These are phyloP conservation scores for Hibiscus trionum DNA, from an alignment of 345 rosid genomes.

Conservation along the genomic window DNA sequence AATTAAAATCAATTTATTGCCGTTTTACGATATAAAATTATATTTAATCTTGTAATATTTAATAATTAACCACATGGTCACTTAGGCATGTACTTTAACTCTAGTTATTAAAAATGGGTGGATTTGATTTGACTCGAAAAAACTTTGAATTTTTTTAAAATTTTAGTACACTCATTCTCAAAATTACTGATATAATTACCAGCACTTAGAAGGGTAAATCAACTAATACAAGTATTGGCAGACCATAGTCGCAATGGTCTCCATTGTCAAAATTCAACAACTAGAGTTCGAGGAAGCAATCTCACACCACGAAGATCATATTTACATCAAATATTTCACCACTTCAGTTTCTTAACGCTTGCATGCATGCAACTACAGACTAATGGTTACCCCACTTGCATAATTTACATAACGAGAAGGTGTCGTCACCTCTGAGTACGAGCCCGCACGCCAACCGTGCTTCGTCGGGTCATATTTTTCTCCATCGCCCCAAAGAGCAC, in stretches of 20 bases:
- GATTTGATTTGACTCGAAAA: too few relatives aligned
- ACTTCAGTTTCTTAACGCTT: background rate
- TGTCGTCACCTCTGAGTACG: constrained; percentile 28
- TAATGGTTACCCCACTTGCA: constrained; percentile 73
- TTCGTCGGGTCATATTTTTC: constrained; percentile 70
- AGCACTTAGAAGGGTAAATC: too few relatives aligned
- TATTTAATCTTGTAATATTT: background rate
- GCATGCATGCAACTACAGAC: constrained; percentile 23
- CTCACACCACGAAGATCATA: background rate
- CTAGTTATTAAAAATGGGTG: too few relatives aligned
- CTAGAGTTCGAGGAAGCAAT: background rate
- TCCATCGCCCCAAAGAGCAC: constrained; percentile 97
- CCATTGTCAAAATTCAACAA: background rate
- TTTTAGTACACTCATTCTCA: too few relatives aligned
- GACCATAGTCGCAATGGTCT: background rate
- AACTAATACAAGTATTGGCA: background rate
- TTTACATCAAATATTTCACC: background rate
- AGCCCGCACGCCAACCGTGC: constrained; percentile 33
- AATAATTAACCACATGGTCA: too few relatives aligned
- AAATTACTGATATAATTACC: too few relatives aligned
- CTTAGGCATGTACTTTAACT: background rate
- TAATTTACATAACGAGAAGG: constrained; percentile 47
- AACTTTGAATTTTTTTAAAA: too few relatives aligned
- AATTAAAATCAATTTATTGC: too few relatives aligned
- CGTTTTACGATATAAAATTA: too few relatives aligned